Conservation (phyloP, 2,329 filamentous ascomycete species). For the Macrophomina phaseolina region DNA sequence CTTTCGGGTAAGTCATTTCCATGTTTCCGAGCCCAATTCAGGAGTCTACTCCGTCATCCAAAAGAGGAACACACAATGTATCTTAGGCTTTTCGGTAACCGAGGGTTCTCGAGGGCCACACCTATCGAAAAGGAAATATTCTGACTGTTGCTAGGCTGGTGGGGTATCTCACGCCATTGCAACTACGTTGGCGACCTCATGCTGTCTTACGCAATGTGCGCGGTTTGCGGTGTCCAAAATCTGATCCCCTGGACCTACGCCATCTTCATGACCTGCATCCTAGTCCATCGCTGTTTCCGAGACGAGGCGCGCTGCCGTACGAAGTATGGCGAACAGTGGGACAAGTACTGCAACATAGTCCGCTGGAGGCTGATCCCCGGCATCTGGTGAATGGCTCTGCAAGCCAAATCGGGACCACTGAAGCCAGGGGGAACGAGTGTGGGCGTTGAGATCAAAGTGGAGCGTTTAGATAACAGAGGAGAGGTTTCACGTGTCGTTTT, state of each 20-base stretch:
- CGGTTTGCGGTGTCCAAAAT: constrained; percentile 46
- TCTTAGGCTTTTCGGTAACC: neutral
- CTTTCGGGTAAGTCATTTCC: constrained; percentile 37
- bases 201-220: constrained; percentile 51
- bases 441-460: neutral
- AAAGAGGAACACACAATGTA: neutral
- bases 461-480: neutral
- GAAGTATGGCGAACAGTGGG: constrained; percentile 55
- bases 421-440: neutral
- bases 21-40: neutral
- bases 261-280: constrained; percentile 52
- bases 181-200: constrained; percentile 52
- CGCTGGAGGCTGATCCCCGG: constrained; percentile 52
- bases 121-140: neutral
- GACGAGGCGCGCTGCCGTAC: constrained; percentile 53
- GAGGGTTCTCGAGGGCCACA: neutral
- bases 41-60: neutral
- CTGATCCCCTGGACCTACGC: constrained; percentile 54
- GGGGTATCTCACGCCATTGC: constrained; percentile 49
- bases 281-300: constrained; percentile 53
- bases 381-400: constrained; percentile 32
- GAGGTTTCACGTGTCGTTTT: neutral
- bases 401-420: neutral
- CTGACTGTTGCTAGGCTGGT: constrained; percentile 40
- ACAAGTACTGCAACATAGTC: constrained; percentile 51